Evolutionary conservation across 2,329 filamentous ascomycete genomes (phyloP).

Genomic region (Passalora sequoiae): DNA sequence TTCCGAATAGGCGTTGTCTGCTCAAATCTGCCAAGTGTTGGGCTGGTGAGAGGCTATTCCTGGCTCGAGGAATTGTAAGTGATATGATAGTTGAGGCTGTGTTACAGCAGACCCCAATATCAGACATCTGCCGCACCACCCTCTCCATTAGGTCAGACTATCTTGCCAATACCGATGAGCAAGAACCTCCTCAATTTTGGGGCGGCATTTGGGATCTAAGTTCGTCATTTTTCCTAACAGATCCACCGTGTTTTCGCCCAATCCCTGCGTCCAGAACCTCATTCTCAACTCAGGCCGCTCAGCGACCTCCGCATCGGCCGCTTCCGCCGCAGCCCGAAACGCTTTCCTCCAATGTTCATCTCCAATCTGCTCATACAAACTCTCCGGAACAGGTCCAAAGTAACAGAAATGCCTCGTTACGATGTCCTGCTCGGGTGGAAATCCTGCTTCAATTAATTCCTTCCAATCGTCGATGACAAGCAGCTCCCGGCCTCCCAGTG

Average conservation of each 20-base stretch:
- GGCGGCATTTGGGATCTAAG: not conserved
- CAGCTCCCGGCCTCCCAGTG: no score
- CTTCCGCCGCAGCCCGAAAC: not conserved
- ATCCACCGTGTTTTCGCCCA: not conserved
- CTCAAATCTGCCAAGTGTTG: no score
- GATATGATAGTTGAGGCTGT: no score
- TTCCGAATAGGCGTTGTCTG: no score
- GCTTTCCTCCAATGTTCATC: not conserved
- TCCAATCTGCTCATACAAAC: not conserved
- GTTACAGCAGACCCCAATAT: no score
- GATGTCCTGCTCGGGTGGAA: not conserved
- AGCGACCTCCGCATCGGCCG: not conserved
- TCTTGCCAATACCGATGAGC: not conserved
- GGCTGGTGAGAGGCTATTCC: no score
- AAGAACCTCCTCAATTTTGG: not conserved
- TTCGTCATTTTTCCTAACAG: not conserved
- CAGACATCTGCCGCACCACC: no score
- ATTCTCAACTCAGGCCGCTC: not conserved
- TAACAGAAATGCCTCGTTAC: not conserved
- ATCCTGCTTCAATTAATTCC: not conserved
- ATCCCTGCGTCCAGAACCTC: not conserved
- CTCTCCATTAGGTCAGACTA: not conserved
- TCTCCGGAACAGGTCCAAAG: conserved; percentile 1
- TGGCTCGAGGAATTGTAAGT: no score
- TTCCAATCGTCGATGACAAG: no score